Evolutionary conservation across 768 basidiomycete species (phyloP).

Genomic region (Polyporus arcularius): DNA sequence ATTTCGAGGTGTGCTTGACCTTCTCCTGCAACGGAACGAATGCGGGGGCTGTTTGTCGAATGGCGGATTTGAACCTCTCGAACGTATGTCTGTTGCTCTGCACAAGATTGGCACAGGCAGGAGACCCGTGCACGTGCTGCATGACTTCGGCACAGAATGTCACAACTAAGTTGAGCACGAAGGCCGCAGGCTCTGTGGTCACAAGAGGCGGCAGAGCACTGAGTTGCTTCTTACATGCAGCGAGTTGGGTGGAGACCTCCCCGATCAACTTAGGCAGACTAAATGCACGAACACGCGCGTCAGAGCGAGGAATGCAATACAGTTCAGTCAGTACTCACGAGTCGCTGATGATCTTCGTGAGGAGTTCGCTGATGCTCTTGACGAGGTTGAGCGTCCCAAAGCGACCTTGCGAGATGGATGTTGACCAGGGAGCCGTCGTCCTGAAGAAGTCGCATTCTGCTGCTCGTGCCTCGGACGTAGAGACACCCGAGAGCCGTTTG

Average conservation of each 20-base stretch:
- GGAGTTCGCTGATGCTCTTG: constrained; percentile 47
- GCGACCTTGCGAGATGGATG: constrained; percentile 42
- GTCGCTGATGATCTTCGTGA: constrained; percentile 35
- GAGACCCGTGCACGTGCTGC: constrained; percentile 10
- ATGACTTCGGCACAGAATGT: constrained; percentile 9
- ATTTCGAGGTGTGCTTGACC: not conserved
- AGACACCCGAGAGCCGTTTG: constrained; percentile 44
- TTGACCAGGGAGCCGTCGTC: constrained; percentile 52
- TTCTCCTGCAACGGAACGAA: constrained; percentile 38
- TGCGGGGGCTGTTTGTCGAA: constrained; percentile 42
- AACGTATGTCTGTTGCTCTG: constrained; percentile 38
- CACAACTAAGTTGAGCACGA: constrained; percentile 20
- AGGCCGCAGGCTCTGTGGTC: constrained; percentile 18
- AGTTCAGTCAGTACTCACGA: not conserved
- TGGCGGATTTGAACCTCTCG: constrained; percentile 32
- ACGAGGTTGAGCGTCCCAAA: constrained; percentile 62
- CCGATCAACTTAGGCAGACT: constrained; percentile 15
- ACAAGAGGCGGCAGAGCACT: constrained; percentile 12
- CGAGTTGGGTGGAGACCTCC: constrained; percentile 16
- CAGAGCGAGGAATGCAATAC: not conserved
- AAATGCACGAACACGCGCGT: not conserved
- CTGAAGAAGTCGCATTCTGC: constrained; percentile 49
- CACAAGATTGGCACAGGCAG: constrained; percentile 35
- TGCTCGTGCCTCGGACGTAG: constrained; percentile 40
- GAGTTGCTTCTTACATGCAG: constrained; percentile 10